These are phyloP conservation scores for Lactarius sp. DNA, from an alignment of 768 basidiomycete genomes.

Conservation along the genomic window DNA sequence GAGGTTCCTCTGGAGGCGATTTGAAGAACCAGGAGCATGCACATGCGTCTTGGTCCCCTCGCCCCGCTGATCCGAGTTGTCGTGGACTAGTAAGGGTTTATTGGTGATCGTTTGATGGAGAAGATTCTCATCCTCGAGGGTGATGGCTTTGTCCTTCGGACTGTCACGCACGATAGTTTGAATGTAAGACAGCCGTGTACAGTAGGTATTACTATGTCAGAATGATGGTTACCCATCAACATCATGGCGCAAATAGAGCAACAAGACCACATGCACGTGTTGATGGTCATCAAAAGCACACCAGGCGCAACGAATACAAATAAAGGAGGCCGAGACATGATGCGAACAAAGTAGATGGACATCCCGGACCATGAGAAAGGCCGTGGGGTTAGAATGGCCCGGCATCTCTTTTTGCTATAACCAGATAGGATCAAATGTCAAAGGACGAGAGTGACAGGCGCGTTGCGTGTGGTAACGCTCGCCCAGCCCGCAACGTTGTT, in stretches of 20 bases:
- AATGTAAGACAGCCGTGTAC: background rate
- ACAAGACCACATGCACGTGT: too few species aligned
- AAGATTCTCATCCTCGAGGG: background rate
- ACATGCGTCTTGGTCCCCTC: too few species aligned
- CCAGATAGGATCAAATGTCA: background rate
- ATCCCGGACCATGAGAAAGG: background rate
- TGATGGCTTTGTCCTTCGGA: background rate
- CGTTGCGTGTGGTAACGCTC: constrained; percentile 1
- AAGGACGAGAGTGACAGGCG: constrained; percentile 5
- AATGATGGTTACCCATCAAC: background rate
- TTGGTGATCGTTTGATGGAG: background rate
- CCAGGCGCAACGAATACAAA: background rate
- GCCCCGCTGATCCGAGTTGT: too few species aligned
- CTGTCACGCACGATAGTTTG: background rate
- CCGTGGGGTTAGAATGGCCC: background rate
- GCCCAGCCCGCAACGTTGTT: background rate
- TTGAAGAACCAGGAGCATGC: background rate
- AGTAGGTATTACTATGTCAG: background rate
- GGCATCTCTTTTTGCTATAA: background rate
- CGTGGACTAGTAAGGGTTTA: background rate
- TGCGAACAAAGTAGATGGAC: background rate
- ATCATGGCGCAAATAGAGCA: background rate
- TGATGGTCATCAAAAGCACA: too few species aligned
- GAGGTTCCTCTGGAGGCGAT: background rate
- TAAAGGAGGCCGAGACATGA: background rate